Evolutionary conservation across 257 asterid species (phyloP), one percentile per base, ranked within the genome.

Genomic region (Przewalskia tangutica): DNA sequence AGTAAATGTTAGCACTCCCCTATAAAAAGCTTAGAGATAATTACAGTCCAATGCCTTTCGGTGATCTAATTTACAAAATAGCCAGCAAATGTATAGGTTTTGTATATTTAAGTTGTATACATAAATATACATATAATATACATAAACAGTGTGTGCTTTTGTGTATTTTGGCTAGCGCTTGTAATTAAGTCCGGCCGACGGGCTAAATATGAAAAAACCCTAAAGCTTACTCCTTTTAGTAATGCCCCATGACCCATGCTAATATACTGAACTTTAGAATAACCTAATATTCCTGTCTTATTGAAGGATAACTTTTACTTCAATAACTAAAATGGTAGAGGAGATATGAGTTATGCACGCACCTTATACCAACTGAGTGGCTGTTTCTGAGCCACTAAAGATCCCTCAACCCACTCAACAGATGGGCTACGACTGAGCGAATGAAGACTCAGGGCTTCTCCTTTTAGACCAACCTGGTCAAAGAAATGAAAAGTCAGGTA

Each of bases 311-410:
- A 50, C 46, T 75, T 75, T 50, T 46, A 51, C 56, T 48, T 23
- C 23, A 27, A 12, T 23, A 73, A 53, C 42, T 12, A 79, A 23
- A 12, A 79, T 11, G 82, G 23, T 6, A 63, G 32, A 18, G 6
- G 18, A 80, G 64, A 62, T 4, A 63, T 55, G 50, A 17, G 42
- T 55, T 77, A 32, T 82, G 78, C 86, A 93, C 98, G 78, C 86
- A 93, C 98, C 98, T 93, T 93, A 89, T 95, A 95, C 98, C 98
- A 95, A 77, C 95, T 92, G 76, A 95, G 85, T 66, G 98, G 98
- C 85, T 93, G 97, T 85, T 87, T 90, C 85, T 90, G 90, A 50
- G 89, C 88, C 68, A 93, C 90, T 11, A 84, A 89, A 58, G 92
- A 83, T 70, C 92, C 94, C 82, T 89, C 95, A 56, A 91, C 90